Base-by-base conservation (phyloP, 1,284 basidiomycete genomes). In the Thelephora terrestris region DNA sequence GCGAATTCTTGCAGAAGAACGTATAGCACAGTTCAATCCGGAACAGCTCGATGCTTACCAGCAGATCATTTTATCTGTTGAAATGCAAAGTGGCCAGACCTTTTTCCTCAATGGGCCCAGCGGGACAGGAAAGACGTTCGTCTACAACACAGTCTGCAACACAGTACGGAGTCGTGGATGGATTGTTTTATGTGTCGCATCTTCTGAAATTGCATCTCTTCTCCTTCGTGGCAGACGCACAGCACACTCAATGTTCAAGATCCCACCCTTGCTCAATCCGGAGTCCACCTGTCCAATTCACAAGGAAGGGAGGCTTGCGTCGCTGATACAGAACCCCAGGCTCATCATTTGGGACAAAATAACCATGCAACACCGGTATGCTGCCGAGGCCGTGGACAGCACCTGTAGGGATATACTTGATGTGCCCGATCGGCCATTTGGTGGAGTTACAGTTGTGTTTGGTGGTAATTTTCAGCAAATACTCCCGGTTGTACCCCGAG, bases 41-140 rank as follows among this genome's bases (percentile, higher is more conserved):
- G 65, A 68, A 6, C 71, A 75, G 48, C 47, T 37, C 2, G 3
- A 1, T 21, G 65, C 65, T 0, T 73, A 55, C 53, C 48, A 69
- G 40, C 6, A 40, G 2, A 61, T 74, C 27, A 48, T 64, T 4
- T 35, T 53, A 4, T 64, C 69, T n/a, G 59, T 68, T n/a, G 38
- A 56, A 1, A 10, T 59, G 1, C 36, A 58, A 4, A 1, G 38
- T 5, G 67, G 68, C 0, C 47, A 54, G 16, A 29, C 52, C 0
- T 74, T 73, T 52, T 77, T 75, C 50, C 48, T 78, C 9, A 57
- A 73, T 50, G 71, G 74, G 44, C 58, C 66, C 29, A 74, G 68
- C 43, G 74, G 74, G 73, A 73, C 2, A 79, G n/a, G n/a, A n/a
- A n/a, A n/a, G n/a, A n/a, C n/a, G n/a, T n/a, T n/a, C n/a, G n/a